Conservation (phyloP, 306 rosid species). For the Amphicarpaea edgeworthii region DNA sequence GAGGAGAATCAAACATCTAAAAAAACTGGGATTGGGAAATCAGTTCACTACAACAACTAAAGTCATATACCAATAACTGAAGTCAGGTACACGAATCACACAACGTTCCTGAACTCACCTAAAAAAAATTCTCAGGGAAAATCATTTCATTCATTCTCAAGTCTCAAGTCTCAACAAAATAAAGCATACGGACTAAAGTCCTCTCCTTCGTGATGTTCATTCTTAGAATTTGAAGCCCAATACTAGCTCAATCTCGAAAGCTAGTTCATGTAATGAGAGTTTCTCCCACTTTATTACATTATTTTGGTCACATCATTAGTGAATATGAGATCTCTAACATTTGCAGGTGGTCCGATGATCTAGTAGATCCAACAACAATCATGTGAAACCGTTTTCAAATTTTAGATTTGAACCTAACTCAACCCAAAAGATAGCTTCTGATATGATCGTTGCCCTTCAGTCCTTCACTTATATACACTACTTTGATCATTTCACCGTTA, state of each 20-base stretch:
- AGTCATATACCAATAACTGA: not conserved
- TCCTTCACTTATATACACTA: not conserved
- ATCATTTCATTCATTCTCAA: constrained; percentile 16
- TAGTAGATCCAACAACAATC: too few species aligned
- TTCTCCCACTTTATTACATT: not conserved
- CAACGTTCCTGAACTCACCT: not conserved
- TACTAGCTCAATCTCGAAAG: not conserved
- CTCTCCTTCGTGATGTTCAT: not conserved
- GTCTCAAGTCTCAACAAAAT: too few species aligned
- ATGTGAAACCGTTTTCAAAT: not conserved
- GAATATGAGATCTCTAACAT: not conserved
- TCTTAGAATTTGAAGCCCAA: not conserved
- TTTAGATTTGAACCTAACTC: not conserved
- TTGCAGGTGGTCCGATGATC: not conserved
- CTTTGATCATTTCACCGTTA: not conserved
- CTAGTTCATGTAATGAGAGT: not conserved
- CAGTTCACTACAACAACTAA: constrained; percentile 8
- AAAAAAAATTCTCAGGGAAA: not conserved
- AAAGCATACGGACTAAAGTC: not conserved
- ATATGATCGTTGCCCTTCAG: not conserved
- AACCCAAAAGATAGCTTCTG: not conserved
- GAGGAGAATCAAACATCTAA: not conserved
- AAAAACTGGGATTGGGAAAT: constrained; percentile 4
- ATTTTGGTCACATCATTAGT: not conserved
- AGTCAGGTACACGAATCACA: not conserved